Evolutionary conservation across 257 asterid species (phyloP).

Genomic region (Solanum gandarillasii): DNA sequence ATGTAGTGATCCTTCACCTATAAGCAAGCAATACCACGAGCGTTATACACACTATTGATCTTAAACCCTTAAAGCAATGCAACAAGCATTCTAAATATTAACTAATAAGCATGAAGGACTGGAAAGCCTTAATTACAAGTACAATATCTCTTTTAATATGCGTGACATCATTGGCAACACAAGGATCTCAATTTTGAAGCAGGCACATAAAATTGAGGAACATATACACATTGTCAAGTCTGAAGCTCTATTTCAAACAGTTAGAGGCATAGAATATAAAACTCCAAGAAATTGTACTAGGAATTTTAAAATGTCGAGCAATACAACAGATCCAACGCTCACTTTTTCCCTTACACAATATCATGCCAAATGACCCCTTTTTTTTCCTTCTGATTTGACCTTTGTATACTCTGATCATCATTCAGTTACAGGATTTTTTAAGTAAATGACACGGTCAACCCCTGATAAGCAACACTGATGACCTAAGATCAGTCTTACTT

Average conservation of each 20-base stretch:
- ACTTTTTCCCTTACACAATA: background rate
- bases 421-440: background rate
- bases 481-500: background rate
- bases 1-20: slow-evolving; percentile 69
- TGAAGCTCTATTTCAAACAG: background rate
- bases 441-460: background rate
- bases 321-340: background rate
- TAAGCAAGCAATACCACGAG: background rate
- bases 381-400: background rate
- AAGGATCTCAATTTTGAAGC: background rate
- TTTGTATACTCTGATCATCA: background rate
- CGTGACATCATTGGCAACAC: background rate
- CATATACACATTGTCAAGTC: background rate
- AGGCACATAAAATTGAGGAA: background rate
- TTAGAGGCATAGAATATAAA: background rate
- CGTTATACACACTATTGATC: slow-evolving; percentile 13
- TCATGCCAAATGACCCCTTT: background rate
- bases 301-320: background rate
- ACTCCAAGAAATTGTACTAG: background rate
- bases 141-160: background rate
- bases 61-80: slow-evolving; percentile 42
- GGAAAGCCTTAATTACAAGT: background rate
- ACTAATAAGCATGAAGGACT: background rate
- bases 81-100: background rate
- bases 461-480: background rate